Conservation (phyloP, 2,329 filamentous ascomycete species). For the Cladophialophora psammophila region DNA sequence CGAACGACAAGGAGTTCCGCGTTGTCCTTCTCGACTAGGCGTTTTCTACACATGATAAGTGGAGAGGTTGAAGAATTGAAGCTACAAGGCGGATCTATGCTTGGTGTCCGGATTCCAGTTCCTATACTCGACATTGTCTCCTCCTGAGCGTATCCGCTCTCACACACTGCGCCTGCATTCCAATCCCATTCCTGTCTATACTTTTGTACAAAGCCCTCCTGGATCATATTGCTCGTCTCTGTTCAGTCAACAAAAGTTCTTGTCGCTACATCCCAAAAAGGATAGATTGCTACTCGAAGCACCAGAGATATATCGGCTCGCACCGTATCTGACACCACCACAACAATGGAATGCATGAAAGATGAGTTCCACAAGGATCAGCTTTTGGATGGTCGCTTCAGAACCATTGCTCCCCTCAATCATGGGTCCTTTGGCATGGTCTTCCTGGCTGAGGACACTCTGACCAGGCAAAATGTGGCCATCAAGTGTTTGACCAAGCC, state of each 20-base stretch:
- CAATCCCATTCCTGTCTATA: slow-evolving; percentile 36
- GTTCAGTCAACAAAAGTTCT: slow-evolving; percentile 21
- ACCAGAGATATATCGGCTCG: slow-evolving; percentile 3
- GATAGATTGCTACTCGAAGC: slow-evolving; percentile 10
- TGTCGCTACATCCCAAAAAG: slow-evolving; percentile 17
- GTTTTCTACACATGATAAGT: slow-evolving; percentile 35
- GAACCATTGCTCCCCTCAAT: slow-evolving; percentile 92
- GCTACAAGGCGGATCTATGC: slow-evolving; percentile 36
- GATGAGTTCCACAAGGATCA: slow-evolving; percentile 80
- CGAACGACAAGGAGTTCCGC: slow-evolving; percentile 40
- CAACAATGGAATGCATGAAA: slow-evolving; percentile 81
- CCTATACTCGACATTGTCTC: slow-evolving; percentile 34
- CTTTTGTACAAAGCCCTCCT: slow-evolving; percentile 36
- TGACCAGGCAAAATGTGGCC: slow-evolving; percentile 81
- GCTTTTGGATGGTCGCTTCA: slow-evolving; percentile 86
- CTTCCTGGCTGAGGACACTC: slow-evolving; percentile 83
- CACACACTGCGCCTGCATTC: slow-evolving; percentile 23
- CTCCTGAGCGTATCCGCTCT: slow-evolving; percentile 30
- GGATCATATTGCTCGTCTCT: slow-evolving; percentile 24
- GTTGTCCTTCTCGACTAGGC: slow-evolving; percentile 27
- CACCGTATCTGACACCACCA: background rate
- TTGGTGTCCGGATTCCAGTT: slow-evolving; percentile 36
- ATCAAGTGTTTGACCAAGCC: slow-evolving; percentile 96
- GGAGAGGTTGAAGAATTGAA: slow-evolving; percentile 34
- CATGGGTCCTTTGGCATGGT: slow-evolving; percentile 99